phyloP scores from a whole-genome alignment of 306 rosid species.

The Vachellia collinsii region DNA sequence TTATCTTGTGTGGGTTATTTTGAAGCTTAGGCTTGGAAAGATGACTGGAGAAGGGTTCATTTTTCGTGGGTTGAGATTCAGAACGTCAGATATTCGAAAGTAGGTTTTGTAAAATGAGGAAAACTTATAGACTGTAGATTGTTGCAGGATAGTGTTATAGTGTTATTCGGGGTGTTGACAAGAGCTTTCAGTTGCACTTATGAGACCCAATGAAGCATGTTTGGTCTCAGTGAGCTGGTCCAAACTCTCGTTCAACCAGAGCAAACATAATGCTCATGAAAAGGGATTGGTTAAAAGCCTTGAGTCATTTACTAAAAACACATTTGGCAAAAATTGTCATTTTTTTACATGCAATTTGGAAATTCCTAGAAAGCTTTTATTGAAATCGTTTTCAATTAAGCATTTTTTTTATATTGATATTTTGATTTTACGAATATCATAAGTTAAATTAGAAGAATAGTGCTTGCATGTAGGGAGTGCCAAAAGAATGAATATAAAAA shows the following conservation, averaged over 20 bases:
- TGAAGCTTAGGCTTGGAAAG: background rate
- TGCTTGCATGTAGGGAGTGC: background rate
- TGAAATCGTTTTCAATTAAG: background rate
- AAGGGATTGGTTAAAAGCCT: background rate
- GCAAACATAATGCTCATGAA: background rate
- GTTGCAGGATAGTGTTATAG: conserved; percentile 3
- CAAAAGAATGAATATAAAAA: background rate
- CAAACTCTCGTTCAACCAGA: background rate
- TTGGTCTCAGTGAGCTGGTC: background rate
- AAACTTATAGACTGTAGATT: conserved; percentile 1
- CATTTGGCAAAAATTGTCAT: too few relatives aligned
- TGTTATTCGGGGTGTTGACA: background rate
- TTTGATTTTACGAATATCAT: background rate
- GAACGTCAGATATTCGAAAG: background rate
- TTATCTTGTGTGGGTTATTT: background rate
- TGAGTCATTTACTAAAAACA: too few relatives aligned
- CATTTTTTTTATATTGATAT: background rate
- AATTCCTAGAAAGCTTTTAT: too few relatives aligned
- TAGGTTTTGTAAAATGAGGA: background rate
- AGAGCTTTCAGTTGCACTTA: background rate
- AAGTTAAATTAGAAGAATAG: background rate
- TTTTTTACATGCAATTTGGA: too few relatives aligned
- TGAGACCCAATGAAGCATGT: background rate
- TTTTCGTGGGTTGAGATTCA: background rate
- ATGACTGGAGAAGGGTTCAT: background rate